A percentile compares a stretch with the other conserved stretches of the same genome.
Conservation (phyloP, 352 stramenopile genomes). For the Phytophthora lateralis region DNA sequence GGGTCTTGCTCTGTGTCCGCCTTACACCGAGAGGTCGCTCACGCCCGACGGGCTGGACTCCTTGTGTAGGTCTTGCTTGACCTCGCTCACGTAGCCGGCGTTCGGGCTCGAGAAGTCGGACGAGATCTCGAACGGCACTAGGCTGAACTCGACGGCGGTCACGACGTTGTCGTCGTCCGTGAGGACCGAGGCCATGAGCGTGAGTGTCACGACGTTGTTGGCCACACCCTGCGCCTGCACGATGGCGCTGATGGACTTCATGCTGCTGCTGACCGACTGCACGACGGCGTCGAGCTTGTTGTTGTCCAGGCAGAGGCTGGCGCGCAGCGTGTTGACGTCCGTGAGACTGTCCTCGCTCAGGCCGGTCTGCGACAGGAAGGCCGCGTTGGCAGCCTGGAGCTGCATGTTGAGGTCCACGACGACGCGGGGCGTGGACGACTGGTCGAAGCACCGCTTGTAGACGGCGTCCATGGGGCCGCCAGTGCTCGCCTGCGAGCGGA, state of each 20-base stretch:
- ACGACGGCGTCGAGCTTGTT: constrained; percentile 52
- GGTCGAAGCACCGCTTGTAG: constrained; percentile 73
- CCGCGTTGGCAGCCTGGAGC: constrained; percentile 58
- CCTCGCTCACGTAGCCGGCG: constrained; percentile 20
- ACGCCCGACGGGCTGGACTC: constrained; percentile 64
- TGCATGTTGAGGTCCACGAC: constrained; percentile 59
- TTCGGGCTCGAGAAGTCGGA: constrained; percentile 36
- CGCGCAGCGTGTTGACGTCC: constrained; percentile 42
- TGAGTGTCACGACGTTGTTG: constrained; percentile 53
- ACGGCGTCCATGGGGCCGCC: constrained; percentile 37
- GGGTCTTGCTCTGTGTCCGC: not conserved
- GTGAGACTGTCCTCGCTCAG: constrained; percentile 49
- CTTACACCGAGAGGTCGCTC: constrained; percentile 58
- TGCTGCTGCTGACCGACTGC: constrained; percentile 43
- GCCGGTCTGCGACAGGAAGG: constrained; percentile 56
- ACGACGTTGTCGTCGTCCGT: constrained; percentile 61
- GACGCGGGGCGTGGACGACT: constrained; percentile 62
- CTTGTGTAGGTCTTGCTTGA: constrained; percentile 44
- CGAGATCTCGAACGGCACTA: constrained; percentile 68
- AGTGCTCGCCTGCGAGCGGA: constrained; percentile 45
- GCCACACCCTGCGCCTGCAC: constrained; percentile 51
- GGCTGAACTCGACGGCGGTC: constrained; percentile 61
- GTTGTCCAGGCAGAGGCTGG: constrained; percentile 57
- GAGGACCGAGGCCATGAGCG: constrained; percentile 61
- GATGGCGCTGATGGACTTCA: constrained; percentile 50